Evolutionary conservation across 805 yeast genomes (phyloP).

Genomic region (Metschnikowia similis): DNA sequence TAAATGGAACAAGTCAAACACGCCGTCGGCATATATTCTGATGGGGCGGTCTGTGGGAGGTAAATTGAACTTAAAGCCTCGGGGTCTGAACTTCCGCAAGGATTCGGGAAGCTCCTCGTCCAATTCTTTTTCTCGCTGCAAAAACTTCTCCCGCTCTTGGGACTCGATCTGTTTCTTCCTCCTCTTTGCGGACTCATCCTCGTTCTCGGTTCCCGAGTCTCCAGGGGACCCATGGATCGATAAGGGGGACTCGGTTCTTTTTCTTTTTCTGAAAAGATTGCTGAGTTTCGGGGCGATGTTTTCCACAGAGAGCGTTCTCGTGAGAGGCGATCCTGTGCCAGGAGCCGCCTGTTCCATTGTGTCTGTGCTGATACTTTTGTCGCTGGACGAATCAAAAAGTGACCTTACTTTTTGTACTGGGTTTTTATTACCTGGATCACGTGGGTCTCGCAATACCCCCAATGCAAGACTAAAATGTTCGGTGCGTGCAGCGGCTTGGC

Average conservation of each 20-base stretch:
- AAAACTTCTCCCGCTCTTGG: conserved; percentile 27
- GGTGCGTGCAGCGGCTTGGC: neutral
- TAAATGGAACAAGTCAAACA: conserved; percentile 90
- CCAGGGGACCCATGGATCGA: conserved; percentile 8
- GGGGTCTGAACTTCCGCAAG: conserved; percentile 72
- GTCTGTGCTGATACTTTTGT: neutral
- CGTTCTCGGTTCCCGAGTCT: conserved; percentile 8
- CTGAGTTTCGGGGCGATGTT: conserved; percentile 35
- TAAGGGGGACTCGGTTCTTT: conserved; percentile 14
- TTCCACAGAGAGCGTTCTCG: conserved; percentile 38
- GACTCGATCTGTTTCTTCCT: conserved; percentile 24
- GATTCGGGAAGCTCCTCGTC: conserved; percentile 67
- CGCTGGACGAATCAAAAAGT: conserved; percentile 1
- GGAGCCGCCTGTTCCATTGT: conserved; percentile 8
- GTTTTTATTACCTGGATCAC: conserved; percentile 3
- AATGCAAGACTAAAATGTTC: neutral
- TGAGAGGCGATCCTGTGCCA: conserved; percentile 16
- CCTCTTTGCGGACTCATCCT: conserved; percentile 9
- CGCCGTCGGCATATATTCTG: conserved; percentile 97
- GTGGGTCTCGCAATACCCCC: conserved; percentile 3
- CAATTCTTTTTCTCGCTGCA: conserved; percentile 51
- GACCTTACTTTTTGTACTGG: conserved; percentile 2
- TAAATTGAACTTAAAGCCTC: conserved; percentile 68
- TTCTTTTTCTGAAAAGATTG: conserved; percentile 22
- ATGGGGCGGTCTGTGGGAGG: conserved; percentile 87